A percentile compares a stretch with the other conserved stretches of the same genome.
phyloP scores from a whole-genome alignment of 2,329 filamentous ascomycete genomes.

The Truncatella angustata region DNA sequence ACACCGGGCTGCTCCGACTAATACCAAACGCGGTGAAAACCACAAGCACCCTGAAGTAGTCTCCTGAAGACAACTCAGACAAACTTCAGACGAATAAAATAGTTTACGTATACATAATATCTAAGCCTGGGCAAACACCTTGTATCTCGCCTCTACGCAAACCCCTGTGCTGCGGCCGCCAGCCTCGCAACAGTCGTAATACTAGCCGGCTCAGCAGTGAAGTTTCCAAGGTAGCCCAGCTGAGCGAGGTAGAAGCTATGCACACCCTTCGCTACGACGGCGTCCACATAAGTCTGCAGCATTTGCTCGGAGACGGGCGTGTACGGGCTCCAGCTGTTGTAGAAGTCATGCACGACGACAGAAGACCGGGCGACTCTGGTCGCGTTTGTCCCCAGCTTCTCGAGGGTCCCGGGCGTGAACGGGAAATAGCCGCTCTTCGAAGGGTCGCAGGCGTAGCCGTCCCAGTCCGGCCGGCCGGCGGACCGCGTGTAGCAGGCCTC shows the following conservation, averaged over 20 bases:
- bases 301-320: background rate
- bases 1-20: no score
- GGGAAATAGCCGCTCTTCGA: background rate
- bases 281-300: background rate
- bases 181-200: background rate
- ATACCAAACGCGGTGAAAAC: no score
- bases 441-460: background rate
- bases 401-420: background rate
- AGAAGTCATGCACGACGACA: background rate
- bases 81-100: no score
- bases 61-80: no score
- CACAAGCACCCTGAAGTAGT: no score
- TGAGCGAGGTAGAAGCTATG: background rate
- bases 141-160: background rate
- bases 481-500: background rate
- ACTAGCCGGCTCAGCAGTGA: background rate
- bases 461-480: background rate
- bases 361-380: background rate
- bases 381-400: background rate
- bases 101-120: no score
- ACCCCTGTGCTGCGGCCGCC: background rate
- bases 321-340: background rate
- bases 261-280: background rate
- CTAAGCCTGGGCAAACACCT: no score
- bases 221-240: background rate